Base-by-base conservation (phyloP, 1,284 basidiomycete genomes). In the Prillingera fragicola region DNA sequence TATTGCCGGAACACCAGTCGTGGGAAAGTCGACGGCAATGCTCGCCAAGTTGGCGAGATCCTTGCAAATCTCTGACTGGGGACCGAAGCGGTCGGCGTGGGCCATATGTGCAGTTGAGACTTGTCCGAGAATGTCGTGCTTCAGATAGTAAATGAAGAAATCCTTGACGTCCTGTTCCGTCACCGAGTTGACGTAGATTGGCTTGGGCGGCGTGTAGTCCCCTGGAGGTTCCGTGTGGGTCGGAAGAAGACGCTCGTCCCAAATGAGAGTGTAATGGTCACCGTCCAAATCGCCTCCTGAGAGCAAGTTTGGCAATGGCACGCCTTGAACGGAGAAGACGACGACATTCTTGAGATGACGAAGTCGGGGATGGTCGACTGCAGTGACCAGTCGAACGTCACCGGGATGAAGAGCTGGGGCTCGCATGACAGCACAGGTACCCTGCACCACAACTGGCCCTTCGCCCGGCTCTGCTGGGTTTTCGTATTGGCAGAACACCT, bases 401-500 rank as follows among this genome's bases (percentile, higher is more conserved):
- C 52, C 53, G 10, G 50, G 50, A 28, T 58, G 56, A 14, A 58
- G 45, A 4, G 53, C 45, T 3, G 57, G 56, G 0, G 56, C 55
- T 18, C 59, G 57, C 34, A 50, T 56, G 34, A 63, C 35, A 4
- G 48, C 45, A 22, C 59, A 60, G 3, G 39, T n/a, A 5, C 59
- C 61, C 14, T 39, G 29, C 2, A 63, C 51, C 8, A 61, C 33
- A 2, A 43, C 34, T 3, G 44, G 36, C 0, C 35, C 38, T 5
- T 44, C 41, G 23, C 40, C 41, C 3, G 34, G 33, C 8, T 51
- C 42, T 18, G 35, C 37, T 0, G 54, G 49, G 17, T 55, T 43
- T 2, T 50, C 43, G 36, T 52, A 61, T 35, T 59, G 51, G 35
- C 61, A 63, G 31, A 63, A 63, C 3, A 63, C 55, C 34, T 61